Evolutionary conservation across 1,284 basidiomycete species (phyloP), one percentile per base, ranked within the genome.

Genomic region (Trametes pubescens): DNA sequence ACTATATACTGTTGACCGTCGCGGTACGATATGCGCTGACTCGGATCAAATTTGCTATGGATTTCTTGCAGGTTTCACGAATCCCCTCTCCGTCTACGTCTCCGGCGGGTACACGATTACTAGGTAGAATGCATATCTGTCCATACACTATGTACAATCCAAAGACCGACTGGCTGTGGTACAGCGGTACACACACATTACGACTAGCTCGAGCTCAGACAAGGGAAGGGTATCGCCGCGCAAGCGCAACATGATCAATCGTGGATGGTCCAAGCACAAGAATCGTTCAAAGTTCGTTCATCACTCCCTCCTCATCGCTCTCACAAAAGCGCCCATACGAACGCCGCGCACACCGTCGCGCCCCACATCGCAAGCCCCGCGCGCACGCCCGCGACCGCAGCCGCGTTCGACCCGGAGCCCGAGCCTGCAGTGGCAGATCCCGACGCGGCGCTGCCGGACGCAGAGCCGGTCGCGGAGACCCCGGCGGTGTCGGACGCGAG

Each of bases 271-370:
- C 44, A 21, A n/a, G 22, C 22, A 47, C 44, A 44, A 44, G 18
- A 44, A 18, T 18, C 11, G 21, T 44, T 21, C 43, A n/a, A 44
- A 44, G 38, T 40, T n/a, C 29, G 4, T 1, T 26, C 4, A 13
- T n/a, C 35, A n/a, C n/a, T n/a, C n/a, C n/a, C n/a, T n/a, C n/a
- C n/a, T 26, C 4, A 13, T n/a, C 35, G 7, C 13, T 9, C 49
- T 63, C 51, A 63, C 21, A 63, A 24, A 56, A 63, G 21, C 56
- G 51, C 55, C 61, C 61, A 63, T 2, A 34, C 43, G 51, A 63
- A 63, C n/a, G 29, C 61, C n/a, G 56, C 61, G 4, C 49, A 46
- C 18, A 63, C 22, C 61, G 61, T 53, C 51, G 44, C 51, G 18
- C 34, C 56, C 55, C 55, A 61, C 47, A 56, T 13, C 0, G 48